Evolutionary conservation across 805 yeast species (phyloP), one percentile per base, ranked within the genome.

Genomic region (Yamadazyma tumulicola): DNA sequence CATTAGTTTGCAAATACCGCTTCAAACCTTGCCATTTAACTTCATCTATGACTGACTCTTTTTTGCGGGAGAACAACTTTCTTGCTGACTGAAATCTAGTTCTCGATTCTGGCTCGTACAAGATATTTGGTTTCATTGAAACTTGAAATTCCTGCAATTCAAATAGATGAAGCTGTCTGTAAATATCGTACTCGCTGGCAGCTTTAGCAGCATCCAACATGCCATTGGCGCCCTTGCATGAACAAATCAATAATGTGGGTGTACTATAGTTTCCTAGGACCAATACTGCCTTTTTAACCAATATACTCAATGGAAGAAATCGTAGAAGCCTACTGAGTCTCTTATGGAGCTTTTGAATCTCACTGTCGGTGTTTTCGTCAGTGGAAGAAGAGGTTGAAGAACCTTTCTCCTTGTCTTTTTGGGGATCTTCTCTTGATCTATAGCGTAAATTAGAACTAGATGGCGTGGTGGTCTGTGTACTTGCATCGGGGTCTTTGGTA

Each of bases 221-320:
- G 0, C 87, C 88, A 10, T 59, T 59, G 1, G 77, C 77, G 1
- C 66, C 52, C 4, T 72, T 65, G 47, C 71, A 81, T 6, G 87
- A 79, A 4, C 73, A 64, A 3, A 87, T 78, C 28, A 84, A 43
- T 8, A 93, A 59, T 1, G 89, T 76, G 1, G 93, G 81, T 0
- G 96, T 87, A 11, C 76, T 71, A 39, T 72, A 68, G 55, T 89
- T 91, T 6, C 98, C 98, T 14, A 87, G 49, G 1, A 86, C 82
- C 18, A 86, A 31, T 0, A 95, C 81, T 1, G 91, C 87, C 37
- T 75, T 81, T 29, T 66, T 72, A 9, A 85, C 64, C 6, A 63
- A 57, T 2, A 86, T 31, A 10, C 75, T 73, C 2, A 91, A 46
- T 0, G 98, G 98, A 8, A 86, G 59, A 9, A 70, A 36, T 15